Base-by-base conservation (phyloP, 192 early-diverging fungal genomes). In the Dimargaris verticillata region DNA sequence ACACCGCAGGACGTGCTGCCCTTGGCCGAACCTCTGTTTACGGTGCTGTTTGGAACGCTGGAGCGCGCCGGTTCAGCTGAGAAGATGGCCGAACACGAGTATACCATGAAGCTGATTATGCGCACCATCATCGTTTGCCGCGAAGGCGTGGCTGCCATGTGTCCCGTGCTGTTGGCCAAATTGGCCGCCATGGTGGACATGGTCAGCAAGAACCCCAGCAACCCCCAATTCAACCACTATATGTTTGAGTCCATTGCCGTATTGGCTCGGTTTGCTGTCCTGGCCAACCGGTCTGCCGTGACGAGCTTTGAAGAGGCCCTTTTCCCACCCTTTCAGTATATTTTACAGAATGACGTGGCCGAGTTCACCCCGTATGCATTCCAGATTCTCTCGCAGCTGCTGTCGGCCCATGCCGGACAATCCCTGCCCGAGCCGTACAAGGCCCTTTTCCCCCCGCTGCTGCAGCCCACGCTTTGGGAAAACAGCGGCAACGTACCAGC, bases 361-460 rank as follows among this genome's bases (percentile, higher is more conserved):
- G 96, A 99, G 72, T 96, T 94, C 44, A 88, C 83, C 69, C 93
- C 96, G 17, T 99, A 99, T 71, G 87, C 91, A 13, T 95, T 99
- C 80, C 96, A 99, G 72, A 76, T 99, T 61, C 70, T 97, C 61
- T 79, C 91, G 7, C 92, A 93, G 66, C 74, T 99, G 44, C 70
- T 97, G 38, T 80, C 82, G 13, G 80, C 84, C 60, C 88, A 97
- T 68, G 70, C 62, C 13, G 71, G 74, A 24, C 55, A 38, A 15
- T 72, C 73, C 0, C 74, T 99, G 25, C 82, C 94, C 7, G 68
- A 75, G 2, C 64, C 79, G 0, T 99, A 97, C 72, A 68, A 81
- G 55, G 62, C 60, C 6, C 72, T 97, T 70, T 62, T 97, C 28
- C 75, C 74, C 10, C 84, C 87, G 45, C 69, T 99, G 44, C 70